Evolutionary conservation across 768 basidiomycete species (phyloP).

Genomic region (Auriscalpium microsporum): DNA sequence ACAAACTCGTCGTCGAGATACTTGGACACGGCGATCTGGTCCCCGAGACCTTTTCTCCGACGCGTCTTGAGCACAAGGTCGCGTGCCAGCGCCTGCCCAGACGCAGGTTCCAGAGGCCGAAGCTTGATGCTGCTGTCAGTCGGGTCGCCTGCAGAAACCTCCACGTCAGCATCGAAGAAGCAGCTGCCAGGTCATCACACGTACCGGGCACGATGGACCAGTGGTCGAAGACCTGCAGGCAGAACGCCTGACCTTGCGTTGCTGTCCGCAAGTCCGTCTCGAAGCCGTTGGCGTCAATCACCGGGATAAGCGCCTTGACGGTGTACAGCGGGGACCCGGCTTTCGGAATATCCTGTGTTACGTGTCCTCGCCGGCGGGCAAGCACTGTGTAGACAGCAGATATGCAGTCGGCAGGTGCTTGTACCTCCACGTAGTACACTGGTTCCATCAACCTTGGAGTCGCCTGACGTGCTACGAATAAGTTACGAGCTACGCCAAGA

Average conservation of each 20-base stretch:
- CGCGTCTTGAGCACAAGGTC: constrained; percentile 96
- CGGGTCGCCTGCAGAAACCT: constrained; percentile 67
- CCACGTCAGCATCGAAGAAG: not conserved
- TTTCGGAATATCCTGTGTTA: constrained; percentile 96
- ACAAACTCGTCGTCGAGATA: constrained; percentile 97
- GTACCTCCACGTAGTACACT: constrained; percentile 98
- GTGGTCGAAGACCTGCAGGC: constrained; percentile 94
- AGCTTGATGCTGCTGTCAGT: constrained; percentile 96
- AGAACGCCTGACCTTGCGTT: constrained; percentile 99
- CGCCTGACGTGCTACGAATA: constrained; percentile 42
- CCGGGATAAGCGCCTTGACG: constrained; percentile 95
- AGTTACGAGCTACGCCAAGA: not conserved
- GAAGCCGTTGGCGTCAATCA: constrained; percentile 97
- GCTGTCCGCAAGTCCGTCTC: constrained; percentile 97
- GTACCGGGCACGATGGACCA: constrained; percentile 97
- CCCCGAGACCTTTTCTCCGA: constrained; percentile 90
- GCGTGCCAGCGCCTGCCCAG: constrained; percentile 88
- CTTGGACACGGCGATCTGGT: constrained; percentile 95
- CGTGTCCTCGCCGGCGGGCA: constrained; percentile 97
- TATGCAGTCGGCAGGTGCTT: constrained; percentile 97
- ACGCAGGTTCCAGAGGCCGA: constrained; percentile 92
- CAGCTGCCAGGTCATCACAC: constrained; percentile 18
- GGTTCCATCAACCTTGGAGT: constrained; percentile 95
- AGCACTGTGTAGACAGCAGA: constrained; percentile 98
- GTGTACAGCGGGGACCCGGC: constrained; percentile 97